Base-by-base conservation (phyloP, 169 alveolate genomes). In the Cryptosporidium baileyi region DNA sequence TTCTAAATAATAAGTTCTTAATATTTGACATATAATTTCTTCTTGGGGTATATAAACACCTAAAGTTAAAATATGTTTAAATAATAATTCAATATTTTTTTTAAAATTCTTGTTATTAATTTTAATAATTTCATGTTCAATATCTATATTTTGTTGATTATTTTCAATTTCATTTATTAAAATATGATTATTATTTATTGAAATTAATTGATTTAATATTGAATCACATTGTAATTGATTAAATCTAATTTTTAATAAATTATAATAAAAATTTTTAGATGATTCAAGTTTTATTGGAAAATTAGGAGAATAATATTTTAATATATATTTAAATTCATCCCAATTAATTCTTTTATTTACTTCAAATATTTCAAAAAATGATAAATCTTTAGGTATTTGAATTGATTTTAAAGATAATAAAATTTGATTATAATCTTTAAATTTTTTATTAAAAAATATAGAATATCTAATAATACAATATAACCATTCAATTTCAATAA, bases 41-140 rank as follows among this genome's bases (percentile, higher is more conserved):
- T 74, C 85, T 52, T 74, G 74, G 34, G 85, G 67, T 2, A 74
- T 52, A 19, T 26, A 15, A 49, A 74, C 38, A n/a, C 85, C 85
- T 5, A 47, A 54, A 34, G 8, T 54, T 19, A 74, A 11, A 0
- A 74, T 51, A 19, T 26, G 28, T 11, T 11, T 41, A 36, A 54
- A 59, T 19, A 74, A 36, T 8, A 54, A 22, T 40, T 74, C 61
- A 15, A 74, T n/a, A 4, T 74, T 47, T n/a, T 17, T 5, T 38
- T 74, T 74, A 41, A 74, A 51, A 60, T 38, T 54, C 49, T 74
- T 34, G 3, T 54, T 43, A 36, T 57, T 40, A 36, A 13, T 74
- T 34, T 54, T 13, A 5, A 24, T 51, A 0, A 47, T 26, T 11
- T 57, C 63, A 30, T 11, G 5, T 9, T 47, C 59, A 9, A 6